Evolutionary conservation across 139 green algal species (phyloP), one percentile per base, ranked within the genome.

Genomic region (Ettlia oleoabundans): DNA sequence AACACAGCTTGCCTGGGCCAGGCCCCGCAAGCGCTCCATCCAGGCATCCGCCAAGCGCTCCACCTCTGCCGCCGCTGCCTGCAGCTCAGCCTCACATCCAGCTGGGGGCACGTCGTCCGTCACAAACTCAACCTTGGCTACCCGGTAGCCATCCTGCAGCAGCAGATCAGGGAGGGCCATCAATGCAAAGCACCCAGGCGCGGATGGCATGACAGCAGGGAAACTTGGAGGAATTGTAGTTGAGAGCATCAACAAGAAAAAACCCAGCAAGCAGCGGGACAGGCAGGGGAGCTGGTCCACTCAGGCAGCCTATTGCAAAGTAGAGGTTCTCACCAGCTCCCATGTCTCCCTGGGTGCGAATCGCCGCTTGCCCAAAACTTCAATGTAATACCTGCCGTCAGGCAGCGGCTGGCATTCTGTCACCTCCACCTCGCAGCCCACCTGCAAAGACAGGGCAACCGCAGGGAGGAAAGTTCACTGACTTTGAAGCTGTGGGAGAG

Each of bases 361-460:
- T 37, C 93, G 89, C n/a, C 88, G 87, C 53, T 84, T 58, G 1
- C 90, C 93, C 8, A 89, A 51, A 8, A 97, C 76, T 82, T 96
- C 93, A 21, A 97, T 64, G 78, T 93, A 92, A 70, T 88, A 96
- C 2, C 93, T 84, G 28, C 94, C 94, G 61, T 97, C 94, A 8
- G 92, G 92, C 63, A 91, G 91, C 30, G 90, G 86, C 67, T 94
- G 73, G 81, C 92, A 96, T 84, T 97, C 93, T 0, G 84, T 61
- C 67, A 98, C 95, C 79, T 96, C 93, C 13, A 70, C 86, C 82
- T 97, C 91, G 66, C 84, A 87, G 32, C 85, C 89, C 24, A 95
- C 86, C 22, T 89, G 82, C 52, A 10, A 33, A 52, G 71, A 37
- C 22, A 47, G 24, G 37, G 15, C 3, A 9, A n/a, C n/a, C n/a